phyloP scores from a whole-genome alignment of 352 stramenopile genomes.

The Pythium oligandrum region DNA sequence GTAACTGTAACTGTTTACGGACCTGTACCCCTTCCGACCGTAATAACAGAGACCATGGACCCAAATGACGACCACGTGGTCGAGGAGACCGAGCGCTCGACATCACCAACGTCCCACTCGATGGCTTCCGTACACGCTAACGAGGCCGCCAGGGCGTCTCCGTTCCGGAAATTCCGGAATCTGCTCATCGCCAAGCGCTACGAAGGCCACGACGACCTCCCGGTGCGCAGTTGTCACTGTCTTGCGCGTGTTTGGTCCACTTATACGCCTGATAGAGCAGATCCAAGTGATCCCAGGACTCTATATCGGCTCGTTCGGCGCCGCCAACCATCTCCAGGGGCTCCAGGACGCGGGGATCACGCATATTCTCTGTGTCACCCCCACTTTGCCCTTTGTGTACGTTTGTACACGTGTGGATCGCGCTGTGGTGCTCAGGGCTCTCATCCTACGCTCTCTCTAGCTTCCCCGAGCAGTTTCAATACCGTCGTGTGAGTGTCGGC shows the following conservation, averaged over 20 bases:
- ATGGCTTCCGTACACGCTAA: too few species aligned
- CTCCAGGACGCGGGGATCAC: constrained; percentile 39
- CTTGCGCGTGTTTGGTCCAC: neutral
- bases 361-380: constrained; percentile 56
- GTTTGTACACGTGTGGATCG: too few species aligned
- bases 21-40: too few species aligned
- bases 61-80: too few species aligned
- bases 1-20: too few species aligned
- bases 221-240: constrained; percentile 17
- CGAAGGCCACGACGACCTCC: constrained; percentile 32
- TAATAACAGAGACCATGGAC: too few species aligned
- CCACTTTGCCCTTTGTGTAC: constrained; percentile 34
- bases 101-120: too few species aligned
- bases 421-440: too few species aligned
- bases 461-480: constrained; percentile 48
- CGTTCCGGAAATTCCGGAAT: constrained; percentile 59
- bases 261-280: constrained; percentile 2
- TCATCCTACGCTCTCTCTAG: constrained; percentile 5
- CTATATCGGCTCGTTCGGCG: constrained; percentile 67
- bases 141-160: neutral
- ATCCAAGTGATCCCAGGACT: constrained; percentile 33
- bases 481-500: constrained; percentile 44
- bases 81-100: too few species aligned
- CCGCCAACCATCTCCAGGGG: constrained; percentile 40
- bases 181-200: constrained; percentile 53